A percentile compares a stretch with the other conserved stretches of the same genome.
Conservation (phyloP, 2,329 filamentous ascomycete species). For the Cordyceps cicadae region DNA sequence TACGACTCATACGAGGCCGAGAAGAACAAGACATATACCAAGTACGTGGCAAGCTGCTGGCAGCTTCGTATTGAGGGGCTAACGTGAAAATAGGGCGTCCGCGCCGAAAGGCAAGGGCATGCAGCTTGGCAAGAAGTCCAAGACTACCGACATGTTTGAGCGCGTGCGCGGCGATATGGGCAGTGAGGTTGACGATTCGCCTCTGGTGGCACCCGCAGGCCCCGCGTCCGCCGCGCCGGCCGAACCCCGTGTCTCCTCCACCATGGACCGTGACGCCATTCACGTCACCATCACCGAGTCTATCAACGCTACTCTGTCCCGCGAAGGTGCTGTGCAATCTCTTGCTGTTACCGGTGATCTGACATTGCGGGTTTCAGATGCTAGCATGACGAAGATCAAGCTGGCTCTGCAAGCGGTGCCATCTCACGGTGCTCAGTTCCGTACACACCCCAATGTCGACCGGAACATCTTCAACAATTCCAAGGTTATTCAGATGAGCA, state of each 20-base stretch:
- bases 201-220: conserved; percentile 56
- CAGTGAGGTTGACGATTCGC: conserved; percentile 70
- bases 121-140: conserved; percentile 98
- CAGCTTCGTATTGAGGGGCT: background rate
- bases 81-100: conserved; percentile 35
- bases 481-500: conserved; percentile 83
- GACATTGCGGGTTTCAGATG: conserved; percentile 81
- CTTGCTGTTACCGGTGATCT: conserved; percentile 88
- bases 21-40: conserved; percentile 86
- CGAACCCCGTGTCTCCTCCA: conserved; percentile 53
- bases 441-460: conserved; percentile 95
- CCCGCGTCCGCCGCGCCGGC: conserved; percentile 42
- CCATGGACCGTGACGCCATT: conserved; percentile 72
- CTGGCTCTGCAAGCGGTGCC: conserved; percentile 69
- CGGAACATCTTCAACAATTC: conserved; percentile 74
- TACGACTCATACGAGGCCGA: conserved; percentile 95
- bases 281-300: conserved; percentile 81
- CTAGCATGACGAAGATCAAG: conserved; percentile 84
- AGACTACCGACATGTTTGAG: conserved; percentile 95
- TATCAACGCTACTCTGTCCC: conserved; percentile 81
- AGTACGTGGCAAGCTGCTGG: conserved; percentile 42
- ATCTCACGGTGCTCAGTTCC: conserved; percentile 80
- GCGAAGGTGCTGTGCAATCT: conserved; percentile 79
- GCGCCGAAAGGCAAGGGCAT: conserved; percentile 91
- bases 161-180: conserved; percentile 87